A percentile compares a stretch with the other conserved stretches of the same genome.
These are phyloP conservation scores for Barnettozyma populi DNA, from an alignment of 805 yeast genomes.

Conservation along the genomic window DNA sequence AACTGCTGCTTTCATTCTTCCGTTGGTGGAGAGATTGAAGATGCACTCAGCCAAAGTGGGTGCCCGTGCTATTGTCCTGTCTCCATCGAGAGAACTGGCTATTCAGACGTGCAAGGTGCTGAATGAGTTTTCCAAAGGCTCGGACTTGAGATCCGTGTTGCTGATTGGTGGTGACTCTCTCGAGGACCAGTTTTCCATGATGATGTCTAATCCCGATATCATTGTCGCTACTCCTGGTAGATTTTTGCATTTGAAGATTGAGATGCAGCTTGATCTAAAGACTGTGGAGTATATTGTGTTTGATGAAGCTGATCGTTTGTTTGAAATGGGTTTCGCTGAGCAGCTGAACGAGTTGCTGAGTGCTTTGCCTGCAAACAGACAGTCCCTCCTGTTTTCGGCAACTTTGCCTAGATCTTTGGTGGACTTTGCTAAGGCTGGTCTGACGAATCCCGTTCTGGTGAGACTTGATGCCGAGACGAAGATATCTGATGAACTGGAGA, in stretches of 20 bases:
- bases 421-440: slow-evolving; percentile 96
- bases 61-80: slow-evolving; percentile 77
- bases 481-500: slow-evolving; percentile 83
- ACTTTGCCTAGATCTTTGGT: slow-evolving; percentile 89
- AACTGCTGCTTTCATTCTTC: slow-evolving; percentile 93
- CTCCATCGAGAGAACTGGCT: slow-evolving; percentile 97
- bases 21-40: slow-evolving; percentile 81
- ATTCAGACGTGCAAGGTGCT: slow-evolving; percentile 85
- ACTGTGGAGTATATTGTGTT: slow-evolving; percentile 87
- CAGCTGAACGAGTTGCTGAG: slow-evolving; percentile 87
- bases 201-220: slow-evolving; percentile 93
- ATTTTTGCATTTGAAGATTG: slow-evolving; percentile 90
- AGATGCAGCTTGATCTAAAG: slow-evolving; percentile 82
- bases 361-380: slow-evolving; percentile 75
- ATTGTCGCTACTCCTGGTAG: slow-evolving; percentile 97
- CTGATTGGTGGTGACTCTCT: slow-evolving; percentile 98
- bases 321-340: slow-evolving; percentile 94
- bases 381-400: slow-evolving; percentile 88
- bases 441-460: slow-evolving; percentile 85
- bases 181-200: slow-evolving; percentile 89
- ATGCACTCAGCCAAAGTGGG: slow-evolving; percentile 85
- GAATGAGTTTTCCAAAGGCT: slow-evolving; percentile 79
- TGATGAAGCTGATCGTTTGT: slow-evolving; percentile 95
- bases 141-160: slow-evolving; percentile 74
- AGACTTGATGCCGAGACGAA: slow-evolving; percentile 91